Base-by-base conservation (phyloP, 768 basidiomycete genomes). In the Psilocybe subaeruginosa region DNA sequence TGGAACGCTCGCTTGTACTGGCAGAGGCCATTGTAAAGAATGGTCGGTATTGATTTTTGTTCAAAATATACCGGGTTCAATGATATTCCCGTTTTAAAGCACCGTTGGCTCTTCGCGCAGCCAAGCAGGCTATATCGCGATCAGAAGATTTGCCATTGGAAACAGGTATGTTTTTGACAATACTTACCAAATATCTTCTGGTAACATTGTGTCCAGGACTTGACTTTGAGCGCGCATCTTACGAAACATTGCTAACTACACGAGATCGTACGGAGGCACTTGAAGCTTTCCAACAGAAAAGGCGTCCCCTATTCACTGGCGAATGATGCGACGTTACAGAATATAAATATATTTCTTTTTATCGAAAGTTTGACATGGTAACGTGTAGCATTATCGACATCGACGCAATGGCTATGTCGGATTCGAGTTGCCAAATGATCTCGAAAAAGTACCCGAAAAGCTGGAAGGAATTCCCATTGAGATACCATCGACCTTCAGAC, bases 181-280 rank as follows among this genome's bases (percentile, higher is more conserved):
- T 2, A 27, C 23, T 23, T 23, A 35, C n/a, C 27, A 30, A 31
- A 23, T 29, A 59, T 27, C 8, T 48, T 47, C 35, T n/a, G 14
- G 29, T 48, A 23, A 23, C 58, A 43, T 52, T 51, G 33, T 39
- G 12, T 41, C 7, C 63, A 87, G 93, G 93, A n/a, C 82, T 98
- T n/a, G 93, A 96, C 72, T 92, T 96, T 63, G 95, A 97, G 73
- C 82, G 91, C 37, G 87, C 88, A 4, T 86, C 91, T 11, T 98
- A 98, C 62, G 91, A 97, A 65, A 82, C 85, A 2, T 80, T 98
- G 17, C 78, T 97, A 19, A 79, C 81, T 35, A 89, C 82, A 6
- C 81, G 85, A 64, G 95, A 98, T 72, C 85, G 95, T 17, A 65
- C 82, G 5, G 95, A 98, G 74, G 95, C 95, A 3, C 78, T 97